Percentiles rank a stretch among this genome's conserved stretches.
Conservation (phyloP, 129 eudicot genomes). For the Apium graveolens region DNA sequence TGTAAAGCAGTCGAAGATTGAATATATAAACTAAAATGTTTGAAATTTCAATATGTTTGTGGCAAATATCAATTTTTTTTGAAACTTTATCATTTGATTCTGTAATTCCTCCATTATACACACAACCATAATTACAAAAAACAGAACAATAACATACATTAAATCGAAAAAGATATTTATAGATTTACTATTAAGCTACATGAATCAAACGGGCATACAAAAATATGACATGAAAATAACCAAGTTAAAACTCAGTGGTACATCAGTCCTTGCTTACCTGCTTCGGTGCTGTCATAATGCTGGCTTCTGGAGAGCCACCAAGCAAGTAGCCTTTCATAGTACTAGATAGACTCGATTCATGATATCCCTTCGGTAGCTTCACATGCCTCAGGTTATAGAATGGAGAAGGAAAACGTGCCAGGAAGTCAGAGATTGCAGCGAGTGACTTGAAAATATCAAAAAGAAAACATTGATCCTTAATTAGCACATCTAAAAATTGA, state of each 20-base stretch:
- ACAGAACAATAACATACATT: neutral
- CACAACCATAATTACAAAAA: neutral
- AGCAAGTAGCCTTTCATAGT: neutral
- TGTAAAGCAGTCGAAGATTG: neutral
- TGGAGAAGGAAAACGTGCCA: conserved; percentile 3
- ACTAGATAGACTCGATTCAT: neutral
- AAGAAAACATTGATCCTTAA: neutral
- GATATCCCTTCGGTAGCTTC: neutral
- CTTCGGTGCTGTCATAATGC: neutral
- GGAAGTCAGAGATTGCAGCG: neutral
- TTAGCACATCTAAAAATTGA: neutral
- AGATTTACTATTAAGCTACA: neutral
- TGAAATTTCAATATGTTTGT: neutral
- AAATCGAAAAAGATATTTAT: neutral
- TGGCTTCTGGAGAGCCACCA: conserved; percentile 1
- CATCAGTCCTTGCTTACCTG: neutral
- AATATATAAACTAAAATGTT: neutral
- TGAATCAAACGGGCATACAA: neutral
- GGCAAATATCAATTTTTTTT: neutral
- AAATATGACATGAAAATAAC: neutral
- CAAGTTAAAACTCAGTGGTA: neutral
- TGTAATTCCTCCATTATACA: neutral
- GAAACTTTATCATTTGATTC: neutral
- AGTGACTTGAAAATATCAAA: neutral
- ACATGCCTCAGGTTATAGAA: neutral